phyloP scores from a whole-genome alignment of 345 rosid genomes.

The Physaria fendleri region DNA sequence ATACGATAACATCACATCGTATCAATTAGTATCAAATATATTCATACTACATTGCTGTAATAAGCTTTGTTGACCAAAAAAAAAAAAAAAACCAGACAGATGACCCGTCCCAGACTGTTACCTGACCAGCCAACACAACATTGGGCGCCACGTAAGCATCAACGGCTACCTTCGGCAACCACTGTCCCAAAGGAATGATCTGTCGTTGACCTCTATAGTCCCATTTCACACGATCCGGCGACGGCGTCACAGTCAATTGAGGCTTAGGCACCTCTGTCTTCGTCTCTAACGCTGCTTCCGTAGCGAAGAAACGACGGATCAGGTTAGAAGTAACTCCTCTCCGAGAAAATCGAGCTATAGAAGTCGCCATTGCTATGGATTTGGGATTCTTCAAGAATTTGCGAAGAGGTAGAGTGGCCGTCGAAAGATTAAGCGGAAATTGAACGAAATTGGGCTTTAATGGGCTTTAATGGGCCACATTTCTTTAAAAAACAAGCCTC shows the following conservation, averaged over 20 bases:
- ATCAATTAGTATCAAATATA: neutral
- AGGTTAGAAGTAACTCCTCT: constrained; percentile 24
- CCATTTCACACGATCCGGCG: constrained; percentile 86
- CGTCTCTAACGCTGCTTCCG: constrained; percentile 43
- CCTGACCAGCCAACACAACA: constrained; percentile 92
- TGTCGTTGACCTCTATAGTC: constrained; percentile 95
- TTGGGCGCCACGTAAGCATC: constrained; percentile 96
- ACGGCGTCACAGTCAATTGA: constrained; percentile 42
- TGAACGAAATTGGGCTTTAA: constrained; percentile 1
- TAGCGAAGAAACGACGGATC: constrained; percentile 30
- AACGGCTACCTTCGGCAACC: constrained; percentile 90
- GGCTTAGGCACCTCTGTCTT: constrained; percentile 37
- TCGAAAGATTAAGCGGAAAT: constrained; percentile 6
- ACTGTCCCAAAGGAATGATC: constrained; percentile 90
- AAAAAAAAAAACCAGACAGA: no score
- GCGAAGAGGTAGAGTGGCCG: constrained; percentile 9
- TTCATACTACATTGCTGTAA: neutral
- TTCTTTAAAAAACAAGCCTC: neutral
- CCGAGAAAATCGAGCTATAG: constrained; percentile 49
- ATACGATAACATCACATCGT: neutral
- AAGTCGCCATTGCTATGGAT: constrained; percentile 45
- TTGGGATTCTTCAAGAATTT: constrained; percentile 1
- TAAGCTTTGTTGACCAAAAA: no score
- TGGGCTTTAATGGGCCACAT: neutral
- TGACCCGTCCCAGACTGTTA: constrained; percentile 74